These are phyloP conservation scores for Penicillium alfredii DNA, from an alignment of 495 filamentous ascomycete genomes.

Conservation along the genomic window DNA sequence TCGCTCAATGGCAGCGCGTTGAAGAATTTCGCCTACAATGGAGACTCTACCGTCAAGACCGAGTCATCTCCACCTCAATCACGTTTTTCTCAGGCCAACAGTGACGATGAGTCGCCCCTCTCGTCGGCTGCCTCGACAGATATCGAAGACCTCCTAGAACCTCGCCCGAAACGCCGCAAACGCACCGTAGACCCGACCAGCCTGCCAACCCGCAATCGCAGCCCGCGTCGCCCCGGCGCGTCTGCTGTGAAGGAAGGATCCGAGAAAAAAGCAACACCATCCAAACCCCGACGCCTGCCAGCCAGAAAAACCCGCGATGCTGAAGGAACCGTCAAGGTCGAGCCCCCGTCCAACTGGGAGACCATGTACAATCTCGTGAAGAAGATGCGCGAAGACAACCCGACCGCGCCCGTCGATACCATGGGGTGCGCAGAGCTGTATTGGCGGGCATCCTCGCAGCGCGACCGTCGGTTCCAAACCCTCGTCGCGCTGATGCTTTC, in stretches of 20 bases:
- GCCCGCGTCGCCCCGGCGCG: constrained; percentile 11
- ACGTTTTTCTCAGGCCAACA: constrained; percentile 2
- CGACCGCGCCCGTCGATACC: constrained; percentile 88
- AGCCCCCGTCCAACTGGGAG: constrained; percentile 79
- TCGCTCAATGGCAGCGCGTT: constrained; percentile 23
- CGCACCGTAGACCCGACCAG: constrained; percentile 19
- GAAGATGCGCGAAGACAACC: constrained; percentile 66
- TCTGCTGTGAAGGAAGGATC: constrained; percentile 20
- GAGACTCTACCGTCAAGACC: constrained; percentile 7
- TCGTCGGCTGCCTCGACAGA: constrained; percentile 45
- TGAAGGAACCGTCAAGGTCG: constrained; percentile 47
- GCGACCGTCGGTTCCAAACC: constrained; percentile 81
- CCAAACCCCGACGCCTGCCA: constrained; percentile 51
- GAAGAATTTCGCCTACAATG: constrained; percentile 28
- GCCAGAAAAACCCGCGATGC: constrained; percentile 57
- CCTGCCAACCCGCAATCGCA: constrained; percentile 13
- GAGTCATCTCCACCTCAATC: constrained; percentile 11
- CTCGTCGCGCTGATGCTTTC: constrained; percentile 93
- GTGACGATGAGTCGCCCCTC: constrained; percentile 36
- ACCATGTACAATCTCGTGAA: constrained; percentile 71
- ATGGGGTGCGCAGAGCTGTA: constrained; percentile 88
- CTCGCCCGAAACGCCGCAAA: constrained; percentile 48
- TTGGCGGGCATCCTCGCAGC: constrained; percentile 34
- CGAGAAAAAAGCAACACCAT: constrained; percentile 20
- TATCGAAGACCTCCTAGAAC: constrained; percentile 58